Conservation (phyloP, 768 basidiomycete genomes). For the Mycena maculata region DNA sequence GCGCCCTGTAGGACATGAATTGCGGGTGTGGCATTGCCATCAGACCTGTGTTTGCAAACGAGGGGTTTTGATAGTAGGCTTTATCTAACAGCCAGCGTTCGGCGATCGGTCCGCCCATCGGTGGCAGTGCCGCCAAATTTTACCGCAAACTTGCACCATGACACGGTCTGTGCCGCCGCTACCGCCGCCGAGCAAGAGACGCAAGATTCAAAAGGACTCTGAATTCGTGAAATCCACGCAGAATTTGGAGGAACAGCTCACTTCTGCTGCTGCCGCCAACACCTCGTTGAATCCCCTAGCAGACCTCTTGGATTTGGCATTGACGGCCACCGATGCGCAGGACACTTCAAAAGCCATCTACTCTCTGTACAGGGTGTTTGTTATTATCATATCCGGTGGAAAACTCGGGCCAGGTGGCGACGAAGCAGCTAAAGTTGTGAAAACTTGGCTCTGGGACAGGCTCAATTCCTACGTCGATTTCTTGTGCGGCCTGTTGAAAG, state of each 20-base stretch:
- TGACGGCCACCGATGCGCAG: constrained; percentile 59
- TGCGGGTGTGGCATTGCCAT: too few relatives aligned
- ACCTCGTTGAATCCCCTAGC: constrained; percentile 81
- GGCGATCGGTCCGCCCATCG: too few relatives aligned
- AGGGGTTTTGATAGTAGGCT: too few relatives aligned
- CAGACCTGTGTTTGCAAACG: too few relatives aligned
- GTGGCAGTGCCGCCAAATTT: too few relatives aligned
- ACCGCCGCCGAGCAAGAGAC: constrained; percentile 64
- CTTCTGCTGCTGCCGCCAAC: constrained; percentile 61
- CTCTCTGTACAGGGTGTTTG: constrained; percentile 84
- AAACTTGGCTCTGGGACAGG: constrained; percentile 84
- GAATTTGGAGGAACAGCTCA: constrained; percentile 67
- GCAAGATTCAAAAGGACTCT: constrained; percentile 53
- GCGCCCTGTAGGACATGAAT: too few relatives aligned
- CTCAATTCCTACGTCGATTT: constrained; percentile 77
- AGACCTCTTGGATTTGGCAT: constrained; percentile 75
- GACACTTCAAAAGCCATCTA: constrained; percentile 81
- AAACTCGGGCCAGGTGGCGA: constrained; percentile 63
- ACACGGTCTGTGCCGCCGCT: constrained; percentile 48
- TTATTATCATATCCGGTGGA: constrained; percentile 67
- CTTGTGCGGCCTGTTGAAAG: constrained; percentile 76
- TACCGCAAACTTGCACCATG: too few relatives aligned
- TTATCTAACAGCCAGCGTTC: too few relatives aligned
- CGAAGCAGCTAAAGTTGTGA: constrained; percentile 72
- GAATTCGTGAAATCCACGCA: constrained; percentile 48